Conservation (phyloP, 2,329 filamentous ascomycete genomes). For the Nemania serpens region DNA sequence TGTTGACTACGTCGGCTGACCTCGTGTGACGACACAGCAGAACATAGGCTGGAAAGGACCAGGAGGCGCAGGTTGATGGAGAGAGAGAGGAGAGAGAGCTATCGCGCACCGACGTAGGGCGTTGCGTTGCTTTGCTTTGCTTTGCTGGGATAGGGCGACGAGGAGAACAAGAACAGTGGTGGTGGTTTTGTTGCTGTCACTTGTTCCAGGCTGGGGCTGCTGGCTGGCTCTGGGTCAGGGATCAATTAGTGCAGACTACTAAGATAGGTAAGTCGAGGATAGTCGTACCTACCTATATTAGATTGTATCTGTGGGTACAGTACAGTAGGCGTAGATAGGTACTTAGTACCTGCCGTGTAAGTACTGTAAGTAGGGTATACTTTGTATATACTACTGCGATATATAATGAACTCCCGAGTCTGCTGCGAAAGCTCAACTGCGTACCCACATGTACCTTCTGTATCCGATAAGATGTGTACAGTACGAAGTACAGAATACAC, state of each 20-base stretch:
- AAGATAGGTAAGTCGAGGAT: constrained; percentile 6
- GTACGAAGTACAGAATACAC: constrained; percentile 2
- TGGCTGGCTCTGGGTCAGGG: constrained; percentile 27
- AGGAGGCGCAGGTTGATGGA: constrained; percentile 1
- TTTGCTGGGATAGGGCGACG: constrained; percentile 25
- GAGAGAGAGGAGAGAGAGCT: constrained; percentile 13
- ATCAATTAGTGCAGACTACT: constrained; percentile 24
- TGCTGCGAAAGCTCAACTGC: too few species aligned
- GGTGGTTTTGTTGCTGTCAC: constrained; percentile 29
- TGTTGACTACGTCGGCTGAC: constrained; percentile 10
- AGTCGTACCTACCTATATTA: neutral
- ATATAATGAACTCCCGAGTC: too few species aligned
- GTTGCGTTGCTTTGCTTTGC: constrained; percentile 20
- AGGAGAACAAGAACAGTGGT: constrained; percentile 24
- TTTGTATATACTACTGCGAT: too few species aligned
- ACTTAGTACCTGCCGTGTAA: too few species aligned
- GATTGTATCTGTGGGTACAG: constrained; percentile 1
- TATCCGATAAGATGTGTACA: too few species aligned
- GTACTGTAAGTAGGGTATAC: too few species aligned
- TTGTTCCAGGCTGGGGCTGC: constrained; percentile 25
- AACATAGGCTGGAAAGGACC: constrained; percentile 14
- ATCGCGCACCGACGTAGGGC: constrained; percentile 23
- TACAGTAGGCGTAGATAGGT: neutral
- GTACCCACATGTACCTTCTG: too few species aligned
- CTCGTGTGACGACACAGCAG: constrained; percentile 9